Conservation (phyloP, 768 basidiomycete genomes). For the Kwoniella shandongensis region DNA sequence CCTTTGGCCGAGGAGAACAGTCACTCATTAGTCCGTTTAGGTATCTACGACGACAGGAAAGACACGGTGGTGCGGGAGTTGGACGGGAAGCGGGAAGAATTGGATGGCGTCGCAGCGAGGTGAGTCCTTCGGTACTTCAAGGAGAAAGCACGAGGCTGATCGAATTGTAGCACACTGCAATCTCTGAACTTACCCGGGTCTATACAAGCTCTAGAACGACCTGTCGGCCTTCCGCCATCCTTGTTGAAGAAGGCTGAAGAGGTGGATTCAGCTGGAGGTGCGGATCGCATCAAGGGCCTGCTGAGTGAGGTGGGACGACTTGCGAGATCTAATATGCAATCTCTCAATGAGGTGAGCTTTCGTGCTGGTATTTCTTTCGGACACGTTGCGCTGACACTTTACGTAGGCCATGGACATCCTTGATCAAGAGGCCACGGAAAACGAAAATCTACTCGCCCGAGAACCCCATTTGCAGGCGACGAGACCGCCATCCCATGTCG, state of each 20-base stretch:
- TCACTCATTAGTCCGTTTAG: slow-evolving; percentile 21
- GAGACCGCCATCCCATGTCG: slow-evolving; percentile 72
- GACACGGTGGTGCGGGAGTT: slow-evolving; percentile 68
- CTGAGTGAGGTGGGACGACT: slow-evolving; percentile 72
- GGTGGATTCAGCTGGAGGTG: slow-evolving; percentile 74
- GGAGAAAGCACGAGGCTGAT: not conserved
- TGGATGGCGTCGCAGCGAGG: slow-evolving; percentile 66
- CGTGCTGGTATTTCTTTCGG: not conserved
- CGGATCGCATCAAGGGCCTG: slow-evolving; percentile 66
- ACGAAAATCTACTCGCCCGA: slow-evolving; percentile 52
- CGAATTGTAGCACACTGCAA: slow-evolving; percentile 62
- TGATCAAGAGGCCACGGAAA: slow-evolving; percentile 68
- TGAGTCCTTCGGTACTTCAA: slow-evolving; percentile 53
- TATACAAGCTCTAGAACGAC: slow-evolving; percentile 81
- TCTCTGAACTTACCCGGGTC: slow-evolving; percentile 77
- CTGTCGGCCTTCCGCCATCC: slow-evolving; percentile 83
- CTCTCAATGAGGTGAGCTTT: slow-evolving; percentile 70
- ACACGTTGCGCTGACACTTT: not conserved
- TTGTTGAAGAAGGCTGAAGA: slow-evolving; percentile 81
- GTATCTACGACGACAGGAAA: slow-evolving; percentile 80
- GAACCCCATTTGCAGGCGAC: slow-evolving; percentile 47
- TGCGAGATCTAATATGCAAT: slow-evolving; percentile 61
- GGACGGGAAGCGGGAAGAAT: slow-evolving; percentile 61
- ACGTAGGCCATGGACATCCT: slow-evolving; percentile 81
- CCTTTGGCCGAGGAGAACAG: not conserved